These are phyloP conservation scores for Ophiostoma himal-ulmi DNA, from an alignment of 2,329 filamentous ascomycete genomes.

Conservation along the genomic window DNA sequence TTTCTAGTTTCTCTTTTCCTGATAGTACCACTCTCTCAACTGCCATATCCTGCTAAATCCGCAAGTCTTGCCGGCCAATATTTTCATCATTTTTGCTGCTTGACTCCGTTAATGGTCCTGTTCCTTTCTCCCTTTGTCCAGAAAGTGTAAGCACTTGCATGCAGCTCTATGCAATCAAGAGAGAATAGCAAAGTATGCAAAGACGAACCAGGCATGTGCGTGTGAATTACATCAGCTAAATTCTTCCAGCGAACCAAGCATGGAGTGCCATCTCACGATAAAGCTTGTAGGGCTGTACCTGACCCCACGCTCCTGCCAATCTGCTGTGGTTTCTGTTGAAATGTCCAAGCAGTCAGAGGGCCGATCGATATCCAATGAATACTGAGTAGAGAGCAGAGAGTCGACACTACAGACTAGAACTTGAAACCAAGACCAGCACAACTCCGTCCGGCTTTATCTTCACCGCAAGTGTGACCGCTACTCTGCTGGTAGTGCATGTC, in stretches of 20 bases:
- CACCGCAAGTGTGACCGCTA: conserved; percentile 14
- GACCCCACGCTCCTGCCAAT: not conserved
- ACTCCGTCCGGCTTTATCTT: conserved; percentile 7
- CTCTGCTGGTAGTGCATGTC: conserved; percentile 4
- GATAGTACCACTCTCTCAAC: not conserved
- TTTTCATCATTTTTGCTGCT: not conserved
- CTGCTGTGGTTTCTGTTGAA: not conserved
- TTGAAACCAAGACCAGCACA: not conserved
- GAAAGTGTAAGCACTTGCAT: not conserved
- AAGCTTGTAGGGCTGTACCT: conserved; percentile 4
- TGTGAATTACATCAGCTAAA: not conserved
- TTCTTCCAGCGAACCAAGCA: not conserved
- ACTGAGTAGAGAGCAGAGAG: too few relatives aligned
- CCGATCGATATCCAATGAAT: too few relatives aligned
- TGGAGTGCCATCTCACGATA: not conserved
- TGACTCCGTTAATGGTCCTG: not conserved
- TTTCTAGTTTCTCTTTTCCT: too few relatives aligned
- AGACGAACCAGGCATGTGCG: not conserved
- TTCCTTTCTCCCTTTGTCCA: not conserved
- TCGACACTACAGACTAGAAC: too few relatives aligned
- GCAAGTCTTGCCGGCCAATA: not conserved
- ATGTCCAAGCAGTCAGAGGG: too few relatives aligned
- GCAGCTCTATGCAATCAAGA: not conserved
- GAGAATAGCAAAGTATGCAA: not conserved
- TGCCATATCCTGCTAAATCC: not conserved